Conservation (phyloP, 2,329 filamentous ascomycete species). For the Didymella keratinophila region DNA sequence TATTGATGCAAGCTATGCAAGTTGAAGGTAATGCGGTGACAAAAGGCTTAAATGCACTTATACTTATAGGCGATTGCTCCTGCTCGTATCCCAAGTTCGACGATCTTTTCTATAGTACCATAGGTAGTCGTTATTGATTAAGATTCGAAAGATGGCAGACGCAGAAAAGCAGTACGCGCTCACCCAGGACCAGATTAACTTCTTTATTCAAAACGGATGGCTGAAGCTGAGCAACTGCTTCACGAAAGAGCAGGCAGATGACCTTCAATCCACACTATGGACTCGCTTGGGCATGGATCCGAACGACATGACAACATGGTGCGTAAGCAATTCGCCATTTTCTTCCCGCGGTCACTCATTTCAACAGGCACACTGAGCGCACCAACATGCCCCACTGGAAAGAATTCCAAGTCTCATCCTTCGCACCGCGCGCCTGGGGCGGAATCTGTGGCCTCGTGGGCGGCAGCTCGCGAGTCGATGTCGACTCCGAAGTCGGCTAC, state of each 20-base stretch:
- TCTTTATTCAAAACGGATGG: constrained; percentile 65
- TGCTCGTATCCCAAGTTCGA: not conserved
- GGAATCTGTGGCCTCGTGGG: constrained; percentile 73
- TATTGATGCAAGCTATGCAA: not conserved
- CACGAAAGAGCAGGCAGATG: constrained; percentile 56
- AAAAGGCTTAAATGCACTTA: constrained; percentile 4
- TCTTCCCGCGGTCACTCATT: not conserved
- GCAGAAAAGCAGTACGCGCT: constrained; percentile 45
- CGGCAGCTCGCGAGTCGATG: constrained; percentile 57
- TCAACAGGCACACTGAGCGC: constrained; percentile 57
- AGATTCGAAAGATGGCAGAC: constrained; percentile 22
- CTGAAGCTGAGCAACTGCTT: constrained; percentile 63
- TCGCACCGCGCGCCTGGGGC: constrained; percentile 71
- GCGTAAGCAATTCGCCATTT: not conserved
- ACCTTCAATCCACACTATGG: constrained; percentile 64
- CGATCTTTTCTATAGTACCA: too few relatives aligned
- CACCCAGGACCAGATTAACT: constrained; percentile 57
- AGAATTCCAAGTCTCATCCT: constrained; percentile 61
- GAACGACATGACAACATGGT: constrained; percentile 70
- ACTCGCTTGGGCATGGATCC: constrained; percentile 70
- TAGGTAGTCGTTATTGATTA: too few relatives aligned
- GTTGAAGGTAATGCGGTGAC: not conserved
- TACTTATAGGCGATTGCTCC: not conserved
- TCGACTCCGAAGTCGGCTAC: constrained; percentile 52
- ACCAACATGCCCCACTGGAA: constrained; percentile 71